Base-by-base conservation (phyloP, 768 basidiomycete genomes). In the Lentinula detonsa region DNA sequence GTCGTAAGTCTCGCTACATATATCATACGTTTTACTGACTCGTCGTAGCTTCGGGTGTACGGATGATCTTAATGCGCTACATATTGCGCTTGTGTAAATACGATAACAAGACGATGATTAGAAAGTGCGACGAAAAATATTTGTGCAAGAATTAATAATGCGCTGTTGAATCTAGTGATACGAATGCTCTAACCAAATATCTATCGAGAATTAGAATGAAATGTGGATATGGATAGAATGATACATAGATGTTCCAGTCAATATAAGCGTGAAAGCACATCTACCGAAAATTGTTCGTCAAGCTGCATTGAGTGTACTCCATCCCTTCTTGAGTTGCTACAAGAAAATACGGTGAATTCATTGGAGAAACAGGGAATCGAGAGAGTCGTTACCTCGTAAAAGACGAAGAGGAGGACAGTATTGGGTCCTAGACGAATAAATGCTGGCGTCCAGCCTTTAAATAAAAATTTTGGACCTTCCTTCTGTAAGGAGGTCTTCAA, bases 371-470 rank as follows among this genome's bases (percentile, higher is more conserved):
- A 48, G 11, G 31, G 35, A 0, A 23, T 60, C 33, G 61, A 28
- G 35, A 45, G 15, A 23, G 37, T n/a, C 59, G 76, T 53, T 65
- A 88, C 90, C 77, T 93, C 91, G 64, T 88, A 87, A 73, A 92
- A 91, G 52, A 93, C 86, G 72, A 92, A 94, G 74, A 93, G 81
- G 4, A 93, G 75, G 37, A 94, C 79, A 1, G 92, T 93, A 69
- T 93, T 92, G 1, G 91, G 91, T 33, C 87, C 91, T 46, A 94
- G 74, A 52, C 92, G 85, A 65, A 89, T 84, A 73, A 92, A 94
- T 7, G 92, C 89, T 2, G 92, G 92, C 16, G 90, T 90, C 92
- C 92, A 94, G 37, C 92, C 92, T 70, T 90, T 93, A 73, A 94
- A 90, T 58, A 93, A 75, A 70, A 93, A 93, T 62, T 78, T 76